These are phyloP conservation scores for Aspergillus cavernicola DNA, from an alignment of 495 filamentous ascomycete species.

Conservation along the genomic window DNA sequence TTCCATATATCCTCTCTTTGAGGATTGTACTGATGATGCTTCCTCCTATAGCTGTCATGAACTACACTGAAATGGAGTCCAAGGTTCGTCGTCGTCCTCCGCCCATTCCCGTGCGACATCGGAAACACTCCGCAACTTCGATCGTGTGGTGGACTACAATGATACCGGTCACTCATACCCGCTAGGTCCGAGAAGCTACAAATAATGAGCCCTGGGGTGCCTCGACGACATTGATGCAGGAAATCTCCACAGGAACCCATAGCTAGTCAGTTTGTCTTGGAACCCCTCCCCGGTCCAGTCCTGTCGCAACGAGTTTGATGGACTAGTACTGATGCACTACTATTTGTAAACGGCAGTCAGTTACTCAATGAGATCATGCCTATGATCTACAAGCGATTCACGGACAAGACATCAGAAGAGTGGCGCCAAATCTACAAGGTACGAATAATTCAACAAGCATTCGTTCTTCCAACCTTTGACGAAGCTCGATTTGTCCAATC, in stretches of 20 bases:
- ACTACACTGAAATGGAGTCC: slow-evolving; percentile 99
- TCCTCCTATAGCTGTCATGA: slow-evolving; percentile 82
- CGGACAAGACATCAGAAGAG: slow-evolving; percentile 95
- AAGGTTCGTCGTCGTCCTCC: slow-evolving; percentile 62
- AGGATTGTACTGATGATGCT: not conserved
- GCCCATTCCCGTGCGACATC: slow-evolving; percentile 8
- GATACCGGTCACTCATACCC: slow-evolving; percentile 17
- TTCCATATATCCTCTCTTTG: not conserved
- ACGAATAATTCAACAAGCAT: not conserved
- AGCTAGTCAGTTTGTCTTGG: slow-evolving; percentile 74
- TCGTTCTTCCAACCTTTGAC: not conserved
- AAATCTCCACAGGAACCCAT: slow-evolving; percentile 96
- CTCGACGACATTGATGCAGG: slow-evolving; percentile 87
- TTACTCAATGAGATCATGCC: slow-evolving; percentile 99
- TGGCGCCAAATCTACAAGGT: slow-evolving; percentile 99
- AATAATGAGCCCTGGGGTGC: slow-evolving; percentile 98
- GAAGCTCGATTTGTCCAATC: not conserved
- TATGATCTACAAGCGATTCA: slow-evolving; percentile 99
- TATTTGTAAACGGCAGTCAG: slow-evolving; percentile 55
- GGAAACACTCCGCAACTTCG: not conserved
- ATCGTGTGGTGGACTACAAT: not conserved
- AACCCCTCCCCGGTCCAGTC: not conserved
- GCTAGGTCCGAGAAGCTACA: slow-evolving; percentile 86
- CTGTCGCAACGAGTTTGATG: slow-evolving; percentile 7
- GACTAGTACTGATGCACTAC: slow-evolving; percentile 17